phyloP scores from a whole-genome alignment of 805 yeast species.

The Kluyveromyces nonfermentans region DNA sequence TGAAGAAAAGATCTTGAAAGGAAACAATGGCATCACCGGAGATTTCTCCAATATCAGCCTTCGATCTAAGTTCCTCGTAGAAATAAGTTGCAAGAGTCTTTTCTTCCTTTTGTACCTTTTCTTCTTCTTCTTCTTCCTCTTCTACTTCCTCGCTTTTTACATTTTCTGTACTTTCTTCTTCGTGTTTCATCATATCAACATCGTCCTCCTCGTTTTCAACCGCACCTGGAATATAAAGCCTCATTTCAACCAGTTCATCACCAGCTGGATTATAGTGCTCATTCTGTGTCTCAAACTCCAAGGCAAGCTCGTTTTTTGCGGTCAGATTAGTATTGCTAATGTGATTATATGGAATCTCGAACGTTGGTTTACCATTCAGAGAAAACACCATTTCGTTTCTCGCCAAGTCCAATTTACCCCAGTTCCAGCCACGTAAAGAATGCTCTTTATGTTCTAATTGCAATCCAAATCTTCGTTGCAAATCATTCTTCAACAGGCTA shows the following conservation, averaged over 20 bases:
- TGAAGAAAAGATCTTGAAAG: conserved; percentile 79
- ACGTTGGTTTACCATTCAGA: conserved; percentile 79
- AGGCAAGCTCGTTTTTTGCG: conserved; percentile 87
- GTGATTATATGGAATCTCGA: conserved; percentile 77
- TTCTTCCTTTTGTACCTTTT: conserved; percentile 14
- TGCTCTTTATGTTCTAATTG: conserved; percentile 80
- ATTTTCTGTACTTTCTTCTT: conserved; percentile 21
- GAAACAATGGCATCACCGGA: conserved; percentile 94
- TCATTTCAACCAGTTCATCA: conserved; percentile 91
- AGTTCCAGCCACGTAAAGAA: conserved; percentile 96
- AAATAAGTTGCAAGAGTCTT: conserved; percentile 74
- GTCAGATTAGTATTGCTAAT: conserved; percentile 82
- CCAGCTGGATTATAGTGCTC: conserved; percentile 61
- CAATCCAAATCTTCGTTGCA: conserved; percentile 65
- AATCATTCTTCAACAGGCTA: conserved; percentile 68
- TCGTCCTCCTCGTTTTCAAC: conserved; percentile 41
- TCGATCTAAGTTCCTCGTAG: conserved; percentile 84
- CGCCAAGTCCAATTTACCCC: conserved; percentile 93
- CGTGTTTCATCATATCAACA: conserved; percentile 30
- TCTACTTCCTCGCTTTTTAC: conserved; percentile 22
- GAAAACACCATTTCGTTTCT: conserved; percentile 83
- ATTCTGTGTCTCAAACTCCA: conserved; percentile 64
- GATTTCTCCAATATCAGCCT: conserved; percentile 88
- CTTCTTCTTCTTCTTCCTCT: conserved; percentile 29
- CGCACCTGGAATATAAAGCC: conserved; percentile 88